Evolutionary conservation across 306 rosid species (phyloP), one percentile per base, ranked within the genome.

Genomic region (Cicer cuneatum): DNA sequence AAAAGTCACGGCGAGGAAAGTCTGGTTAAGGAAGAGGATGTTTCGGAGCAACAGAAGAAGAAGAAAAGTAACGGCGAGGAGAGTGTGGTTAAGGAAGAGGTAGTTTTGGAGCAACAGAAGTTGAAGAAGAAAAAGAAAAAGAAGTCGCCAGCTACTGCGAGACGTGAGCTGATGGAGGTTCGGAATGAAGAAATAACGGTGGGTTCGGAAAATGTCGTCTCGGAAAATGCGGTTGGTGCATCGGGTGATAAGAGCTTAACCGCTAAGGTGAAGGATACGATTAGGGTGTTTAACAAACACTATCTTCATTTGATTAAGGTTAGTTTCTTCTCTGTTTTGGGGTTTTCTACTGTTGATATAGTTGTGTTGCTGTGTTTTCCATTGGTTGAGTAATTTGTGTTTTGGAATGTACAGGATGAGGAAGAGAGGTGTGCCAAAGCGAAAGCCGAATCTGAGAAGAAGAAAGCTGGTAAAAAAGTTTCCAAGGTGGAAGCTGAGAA

Each of bases 281-380:
- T 94, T 48, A 82, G 99, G 75, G 15, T 86, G 78, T 94, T 92
- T 76, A 94, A 88, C 81, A 92, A 87, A 69, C 74, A 94, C 57
- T 94, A 92, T 57, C 97, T 94, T 51, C 87, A 86, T 67, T 85
- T 85, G 12, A 89, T 94, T 13, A 97, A 94, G 97, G 98, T 91
- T 58, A 49, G 83, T 69, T 16, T 7, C 78, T 54, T 29, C 7
- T 39, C 14, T 64, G 11, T 43, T 33, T 38, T 62, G 4, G 63
- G 65, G 5, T 65, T 77, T 60, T 68, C 37, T 35, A 37, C 7
- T 38, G 16, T 33, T 70, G 52, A 70, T 67, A 48, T 57, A 7
- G 8, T n/a, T 56, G 38, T 8, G 18, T 58, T 6, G 1, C 5
- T 6, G 29, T 11, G 5, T 10, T 47, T 2, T 7, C 14, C n/a